Percentiles rank a stretch among this genome's conserved stretches.
Conservation (phyloP, 371 early-diverging fungal species). For the Apophysomyces trapeziformis region DNA sequence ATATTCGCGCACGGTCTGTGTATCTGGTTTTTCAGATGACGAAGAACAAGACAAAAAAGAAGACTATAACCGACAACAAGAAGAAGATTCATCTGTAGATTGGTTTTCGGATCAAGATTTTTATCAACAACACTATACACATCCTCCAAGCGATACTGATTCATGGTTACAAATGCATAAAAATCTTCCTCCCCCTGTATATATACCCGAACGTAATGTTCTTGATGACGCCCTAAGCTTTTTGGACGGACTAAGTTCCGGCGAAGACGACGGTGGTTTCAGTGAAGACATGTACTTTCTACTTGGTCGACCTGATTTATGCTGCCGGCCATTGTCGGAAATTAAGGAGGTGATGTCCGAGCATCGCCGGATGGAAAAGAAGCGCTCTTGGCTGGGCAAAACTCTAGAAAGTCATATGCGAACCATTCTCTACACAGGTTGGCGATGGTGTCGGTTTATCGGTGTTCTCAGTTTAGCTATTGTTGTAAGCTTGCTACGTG, state of each 20-base stretch:
- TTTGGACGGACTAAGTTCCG: constrained; percentile 21
- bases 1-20: background rate
- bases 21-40: background rate
- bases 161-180: background rate
- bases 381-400: background rate
- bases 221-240: constrained; percentile 29
- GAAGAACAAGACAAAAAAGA: background rate
- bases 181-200: constrained; percentile 1
- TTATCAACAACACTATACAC: background rate
- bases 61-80: background rate
- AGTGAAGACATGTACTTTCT: constrained; percentile 30
- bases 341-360: constrained; percentile 29
- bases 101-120: constrained; percentile 1
- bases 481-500: background rate
- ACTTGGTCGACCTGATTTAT: constrained; percentile 28
- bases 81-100: background rate
- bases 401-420: background rate
- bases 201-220: constrained; percentile 2
- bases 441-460: constrained; percentile 6
- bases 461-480: constrained; percentile 1
- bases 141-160: background rate
- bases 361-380: constrained; percentile 20
- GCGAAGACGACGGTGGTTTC: constrained; percentile 28
- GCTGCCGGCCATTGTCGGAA: constrained; percentile 30
- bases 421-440: constrained; percentile 7